Conservation (phyloP, 2,329 filamentous ascomycete species). For the Cytospora mali region DNA sequence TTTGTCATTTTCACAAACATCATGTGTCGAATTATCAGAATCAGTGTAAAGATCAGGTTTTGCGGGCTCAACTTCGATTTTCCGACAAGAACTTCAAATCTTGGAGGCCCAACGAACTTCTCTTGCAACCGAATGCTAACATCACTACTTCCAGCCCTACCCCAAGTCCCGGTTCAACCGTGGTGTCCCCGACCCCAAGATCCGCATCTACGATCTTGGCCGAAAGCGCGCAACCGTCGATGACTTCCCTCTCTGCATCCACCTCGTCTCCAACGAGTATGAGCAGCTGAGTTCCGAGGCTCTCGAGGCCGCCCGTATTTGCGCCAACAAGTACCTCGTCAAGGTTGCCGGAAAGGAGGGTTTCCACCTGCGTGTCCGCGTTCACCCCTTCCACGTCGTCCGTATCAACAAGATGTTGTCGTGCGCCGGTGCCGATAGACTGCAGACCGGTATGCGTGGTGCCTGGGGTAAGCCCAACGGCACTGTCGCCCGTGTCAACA, state of each 20-base stretch:
- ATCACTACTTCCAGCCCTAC: conserved; percentile 74
- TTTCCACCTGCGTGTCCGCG: conserved; percentile 78
- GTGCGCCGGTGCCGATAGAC: conserved; percentile 99
- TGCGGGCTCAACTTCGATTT: conserved; percentile 1
- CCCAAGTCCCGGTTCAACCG: conserved; percentile 99
- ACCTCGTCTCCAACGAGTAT: conserved; percentile 99
- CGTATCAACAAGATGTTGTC: conserved; percentile 99
- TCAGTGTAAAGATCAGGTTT: not conserved
- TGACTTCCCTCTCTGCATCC: conserved; percentile 98
- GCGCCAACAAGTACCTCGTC: conserved; percentile 97
- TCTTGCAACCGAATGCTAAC: conserved; percentile 48
- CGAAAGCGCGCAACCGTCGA: conserved; percentile 98
- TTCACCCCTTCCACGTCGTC: conserved; percentile 99
- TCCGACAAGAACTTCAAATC: no score
- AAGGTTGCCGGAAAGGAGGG: conserved; percentile 72
- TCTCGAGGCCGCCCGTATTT: conserved; percentile 99
- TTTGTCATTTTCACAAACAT: not conserved
- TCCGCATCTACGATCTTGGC: conserved; percentile 98
- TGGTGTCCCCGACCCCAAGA: conserved; percentile 85
- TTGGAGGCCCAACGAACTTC: not conserved
- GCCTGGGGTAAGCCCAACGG: conserved; percentile 99
- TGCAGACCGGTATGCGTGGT: conserved; percentile 99
- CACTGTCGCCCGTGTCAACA: conserved; percentile 99
- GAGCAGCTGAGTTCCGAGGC: conserved; percentile 99
- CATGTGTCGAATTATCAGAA: not conserved